Conservation (phyloP, 139 green algal genomes). For the Micractinium sp. region DNA sequence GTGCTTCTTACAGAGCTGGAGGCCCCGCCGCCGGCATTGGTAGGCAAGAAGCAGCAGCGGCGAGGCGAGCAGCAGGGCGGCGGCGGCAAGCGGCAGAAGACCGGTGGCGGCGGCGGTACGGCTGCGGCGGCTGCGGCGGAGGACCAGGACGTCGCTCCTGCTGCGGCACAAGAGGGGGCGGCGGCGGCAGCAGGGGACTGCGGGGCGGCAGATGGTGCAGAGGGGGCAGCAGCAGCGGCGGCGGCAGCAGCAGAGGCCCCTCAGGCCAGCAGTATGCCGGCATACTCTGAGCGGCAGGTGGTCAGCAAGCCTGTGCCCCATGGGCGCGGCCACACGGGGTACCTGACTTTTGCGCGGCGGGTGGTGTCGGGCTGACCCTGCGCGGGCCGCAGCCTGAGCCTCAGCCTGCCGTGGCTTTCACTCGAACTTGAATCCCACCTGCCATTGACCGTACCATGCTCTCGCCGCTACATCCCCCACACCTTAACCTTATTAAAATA, state of each 20-base stretch:
- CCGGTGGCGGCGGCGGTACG: background rate
- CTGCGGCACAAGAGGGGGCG: background rate
- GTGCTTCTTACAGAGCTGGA: constrained; percentile 18
- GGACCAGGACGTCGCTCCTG: no score
- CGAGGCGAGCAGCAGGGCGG: background rate
- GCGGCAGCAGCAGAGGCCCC: background rate
- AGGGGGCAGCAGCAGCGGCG: background rate
- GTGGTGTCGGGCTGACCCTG: constrained; percentile 37
- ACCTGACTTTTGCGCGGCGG: constrained; percentile 86
- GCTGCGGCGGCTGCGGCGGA: background rate
- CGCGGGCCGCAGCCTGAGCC: no score
- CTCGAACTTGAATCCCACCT: no score
- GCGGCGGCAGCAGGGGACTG: background rate
- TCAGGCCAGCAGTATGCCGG: constrained; percentile 12
- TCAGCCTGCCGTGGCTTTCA: no score
- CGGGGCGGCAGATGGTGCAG: constrained; percentile 20
- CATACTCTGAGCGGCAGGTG: background rate
- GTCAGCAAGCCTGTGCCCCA: constrained; percentile 58
- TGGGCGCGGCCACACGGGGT: constrained; percentile 87
- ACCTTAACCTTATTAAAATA: no score
- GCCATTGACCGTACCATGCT: no score
- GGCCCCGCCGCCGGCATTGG: background rate
- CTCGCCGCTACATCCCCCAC: no score
- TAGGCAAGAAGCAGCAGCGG: background rate
- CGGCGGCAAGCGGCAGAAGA: constrained; percentile 4